A percentile compares a stretch with the other conserved stretches of the same genome.
Conservation (phyloP, 306 rosid species). For the Pyrus betulifolia region DNA sequence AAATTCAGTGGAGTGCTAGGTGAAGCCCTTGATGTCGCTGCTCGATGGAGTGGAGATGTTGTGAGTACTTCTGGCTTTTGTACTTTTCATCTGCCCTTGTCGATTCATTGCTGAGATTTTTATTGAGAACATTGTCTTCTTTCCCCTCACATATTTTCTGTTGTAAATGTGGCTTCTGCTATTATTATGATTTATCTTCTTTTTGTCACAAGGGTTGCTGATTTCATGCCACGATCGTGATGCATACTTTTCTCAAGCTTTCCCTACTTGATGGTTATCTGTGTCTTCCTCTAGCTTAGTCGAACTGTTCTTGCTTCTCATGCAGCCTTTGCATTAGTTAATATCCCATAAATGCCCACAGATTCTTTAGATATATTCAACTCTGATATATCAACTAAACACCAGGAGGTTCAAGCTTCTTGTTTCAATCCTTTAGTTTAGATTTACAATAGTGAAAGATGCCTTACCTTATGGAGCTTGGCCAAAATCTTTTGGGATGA, state of each 20-base stretch:
- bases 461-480: background rate
- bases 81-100: conserved; percentile 4
- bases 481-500: background rate
- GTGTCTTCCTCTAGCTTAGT: background rate
- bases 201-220: background rate
- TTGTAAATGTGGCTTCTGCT: background rate
- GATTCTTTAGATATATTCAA: background rate
- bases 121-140: background rate
- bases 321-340: background rate
- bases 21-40: conserved; percentile 87
- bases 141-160: background rate
- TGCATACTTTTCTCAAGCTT: background rate
- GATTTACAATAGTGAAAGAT: background rate
- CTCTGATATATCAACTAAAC: background rate
- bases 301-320: background rate
- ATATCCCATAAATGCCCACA: background rate
- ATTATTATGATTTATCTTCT: background rate
- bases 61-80: conserved; percentile 47
- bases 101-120: background rate
- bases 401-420: background rate
- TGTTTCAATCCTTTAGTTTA: background rate
- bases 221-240: background rate
- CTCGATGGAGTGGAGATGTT: conserved; percentile 98
- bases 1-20: conserved; percentile 93
- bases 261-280: background rate